Evolutionary conservation across 768 basidiomycete genomes (phyloP).

Genomic region (Kwoniella dejecticola): DNA sequence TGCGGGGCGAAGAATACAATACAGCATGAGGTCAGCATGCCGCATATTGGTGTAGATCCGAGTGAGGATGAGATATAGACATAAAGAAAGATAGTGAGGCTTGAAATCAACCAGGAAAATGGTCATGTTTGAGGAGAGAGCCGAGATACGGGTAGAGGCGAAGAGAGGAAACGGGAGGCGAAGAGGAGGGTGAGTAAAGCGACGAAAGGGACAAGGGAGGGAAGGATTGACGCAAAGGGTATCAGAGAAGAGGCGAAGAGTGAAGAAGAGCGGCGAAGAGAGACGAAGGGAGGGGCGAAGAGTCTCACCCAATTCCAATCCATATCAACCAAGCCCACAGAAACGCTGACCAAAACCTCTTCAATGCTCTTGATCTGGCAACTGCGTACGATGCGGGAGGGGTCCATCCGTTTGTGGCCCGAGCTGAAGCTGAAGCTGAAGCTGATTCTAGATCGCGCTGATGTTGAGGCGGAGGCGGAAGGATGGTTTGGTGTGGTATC

Average conservation of each 20-base stretch:
- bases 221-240: too few relatives aligned
- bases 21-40: too few relatives aligned
- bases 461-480: slow-evolving; percentile 2
- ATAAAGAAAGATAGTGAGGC: too few relatives aligned
- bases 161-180: too few relatives aligned
- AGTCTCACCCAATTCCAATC: slow-evolving; percentile 48
- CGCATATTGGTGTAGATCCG: background rate
- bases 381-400: slow-evolving; percentile 34
- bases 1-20: slow-evolving; percentile 4
- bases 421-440: background rate
- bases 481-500: slow-evolving; percentile 16
- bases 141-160: too few relatives aligned
- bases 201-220: too few relatives aligned
- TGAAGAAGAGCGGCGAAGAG: too few relatives aligned
- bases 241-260: too few relatives aligned
- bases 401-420: slow-evolving; percentile 30
- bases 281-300: too few relatives aligned
- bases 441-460: background rate
- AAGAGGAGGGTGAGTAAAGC: too few relatives aligned
- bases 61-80: background rate
- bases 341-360: slow-evolving; percentile 48
- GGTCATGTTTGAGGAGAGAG: too few relatives aligned
- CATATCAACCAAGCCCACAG: slow-evolving; percentile 50
- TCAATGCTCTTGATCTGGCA: slow-evolving; percentile 38
- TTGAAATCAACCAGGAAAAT: too few relatives aligned